phyloP scores from a whole-genome alignment of 169 alveolate genomes.

The Plasmodium blacklocki region DNA sequence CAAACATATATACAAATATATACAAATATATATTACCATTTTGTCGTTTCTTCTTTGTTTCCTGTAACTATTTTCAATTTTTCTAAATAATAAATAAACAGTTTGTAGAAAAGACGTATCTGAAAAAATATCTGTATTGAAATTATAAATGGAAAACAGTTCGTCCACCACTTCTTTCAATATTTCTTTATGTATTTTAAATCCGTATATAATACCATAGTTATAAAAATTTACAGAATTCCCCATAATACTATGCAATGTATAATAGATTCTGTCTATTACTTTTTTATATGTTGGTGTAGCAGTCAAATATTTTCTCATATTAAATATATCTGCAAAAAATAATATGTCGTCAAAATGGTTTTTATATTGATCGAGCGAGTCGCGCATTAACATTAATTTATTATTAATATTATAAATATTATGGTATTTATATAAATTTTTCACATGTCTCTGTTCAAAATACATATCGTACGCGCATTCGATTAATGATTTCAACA shows the following conservation, averaged over 20 bases:
- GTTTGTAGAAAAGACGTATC: slow-evolving; percentile 53
- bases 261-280: slow-evolving; percentile 4
- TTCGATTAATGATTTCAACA: no score
- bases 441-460: no score
- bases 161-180: no score
- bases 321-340: slow-evolving; percentile 54
- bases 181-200: no score
- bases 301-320: slow-evolving; percentile 35
- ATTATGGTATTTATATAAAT: slow-evolving; percentile 20
- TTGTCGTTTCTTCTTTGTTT: slow-evolving; percentile 37
- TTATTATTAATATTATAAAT: slow-evolving; percentile 22
- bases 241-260: no score
- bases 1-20: no score
- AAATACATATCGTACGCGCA: no score
- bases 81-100: slow-evolving; percentile 25
- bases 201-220: no score
- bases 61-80: slow-evolving; percentile 19
- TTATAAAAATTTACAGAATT: no score
- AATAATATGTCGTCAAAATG: slow-evolving; percentile 30
- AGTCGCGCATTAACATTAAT: slow-evolving; percentile 43
- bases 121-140: slow-evolving; percentile 7
- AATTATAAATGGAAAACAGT: no score
- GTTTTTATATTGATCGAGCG: slow-evolving; percentile 20
- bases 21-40: slow-evolving; percentile 5
- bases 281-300: slow-evolving; percentile 10